Conservation (phyloP, 2,329 filamentous ascomycete species). For the Sclerotiophoma versabilis region DNA sequence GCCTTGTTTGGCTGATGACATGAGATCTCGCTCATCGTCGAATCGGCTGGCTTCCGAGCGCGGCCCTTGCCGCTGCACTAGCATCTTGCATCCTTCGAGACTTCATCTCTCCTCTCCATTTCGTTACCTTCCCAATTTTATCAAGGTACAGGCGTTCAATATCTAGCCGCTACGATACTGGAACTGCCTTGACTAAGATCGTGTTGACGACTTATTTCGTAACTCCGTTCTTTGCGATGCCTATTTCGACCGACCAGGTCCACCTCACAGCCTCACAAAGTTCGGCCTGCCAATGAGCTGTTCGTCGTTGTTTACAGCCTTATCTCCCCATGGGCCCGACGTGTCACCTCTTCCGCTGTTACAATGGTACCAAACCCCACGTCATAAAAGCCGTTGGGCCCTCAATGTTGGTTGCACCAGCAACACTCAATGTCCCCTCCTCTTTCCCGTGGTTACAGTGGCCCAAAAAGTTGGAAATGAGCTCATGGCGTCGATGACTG, state of each 20-base stretch:
- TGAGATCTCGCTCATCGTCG: slow-evolving; percentile 5
- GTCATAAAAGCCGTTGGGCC: neutral
- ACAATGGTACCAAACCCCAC: neutral
- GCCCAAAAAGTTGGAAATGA: neutral
- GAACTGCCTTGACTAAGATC: neutral
- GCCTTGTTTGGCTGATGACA: slow-evolving; percentile 31
- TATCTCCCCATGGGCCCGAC: slow-evolving; percentile 1
- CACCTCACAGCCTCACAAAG: slow-evolving; percentile 6
- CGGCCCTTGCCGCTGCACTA: slow-evolving; percentile 13
- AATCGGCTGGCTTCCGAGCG: slow-evolving; percentile 12
- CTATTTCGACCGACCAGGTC: slow-evolving; percentile 10
- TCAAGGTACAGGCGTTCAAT: neutral
- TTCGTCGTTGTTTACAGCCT: slow-evolving; percentile 2
- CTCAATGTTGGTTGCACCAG: neutral
- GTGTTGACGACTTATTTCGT: neutral
- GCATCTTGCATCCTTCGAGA: slow-evolving; percentile 8
- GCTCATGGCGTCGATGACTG: neutral
- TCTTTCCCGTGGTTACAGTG: slow-evolving; percentile 2
- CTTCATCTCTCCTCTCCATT: neutral
- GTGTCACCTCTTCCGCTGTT: slow-evolving; percentile 1
- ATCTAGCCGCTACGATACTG: neutral
- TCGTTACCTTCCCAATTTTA: neutral
- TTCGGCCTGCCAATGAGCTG: slow-evolving; percentile 3
- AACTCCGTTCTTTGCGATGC: neutral
- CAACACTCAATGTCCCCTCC: slow-evolving; percentile 5